phyloP scores from a whole-genome alignment of 768 basidiomycete species.

The Lyophyllum shimeji region DNA sequence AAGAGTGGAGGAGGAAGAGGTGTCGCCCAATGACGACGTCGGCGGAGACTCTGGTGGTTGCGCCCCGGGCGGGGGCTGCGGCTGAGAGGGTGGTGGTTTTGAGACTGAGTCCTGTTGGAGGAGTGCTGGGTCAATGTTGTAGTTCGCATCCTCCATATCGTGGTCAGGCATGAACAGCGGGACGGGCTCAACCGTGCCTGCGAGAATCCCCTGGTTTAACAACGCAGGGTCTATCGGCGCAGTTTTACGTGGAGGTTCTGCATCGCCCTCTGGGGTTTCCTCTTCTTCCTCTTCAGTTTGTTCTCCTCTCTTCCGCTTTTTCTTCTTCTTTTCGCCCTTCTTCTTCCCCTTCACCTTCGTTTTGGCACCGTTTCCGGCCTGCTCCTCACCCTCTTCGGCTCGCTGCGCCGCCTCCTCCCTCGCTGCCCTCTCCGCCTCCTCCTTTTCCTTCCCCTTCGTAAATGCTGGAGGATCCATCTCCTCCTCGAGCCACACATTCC shows the following conservation, averaged over 20 bases:
- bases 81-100: not conserved
- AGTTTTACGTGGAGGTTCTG: conserved; percentile 18
- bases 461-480: conserved; percentile 92
- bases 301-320: conserved; percentile 36
- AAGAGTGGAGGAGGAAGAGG: conserved; percentile 14
- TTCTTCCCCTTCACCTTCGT: conserved; percentile 33
- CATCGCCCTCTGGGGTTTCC: conserved; percentile 25
- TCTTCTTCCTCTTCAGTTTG: conserved; percentile 31
- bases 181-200: conserved; percentile 44
- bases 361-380: conserved; percentile 27
- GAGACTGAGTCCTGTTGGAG: conserved; percentile 20
- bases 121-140: conserved; percentile 60
- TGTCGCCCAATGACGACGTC: not conserved
- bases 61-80: not conserved
- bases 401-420: conserved; percentile 31
- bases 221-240: conserved; percentile 54
- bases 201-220: conserved; percentile 67
- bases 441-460: conserved; percentile 71
- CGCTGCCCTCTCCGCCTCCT: conserved; percentile 53
- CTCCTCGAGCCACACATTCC: conserved; percentile 88
- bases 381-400: conserved; percentile 24
- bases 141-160: conserved; percentile 37
- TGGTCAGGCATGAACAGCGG: conserved; percentile 47
- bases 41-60: not conserved
- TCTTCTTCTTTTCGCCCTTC: conserved; percentile 30